Evolutionary conservation across 257 asterid species (phyloP).

Genomic region (Solanum bulbocastanum): DNA sequence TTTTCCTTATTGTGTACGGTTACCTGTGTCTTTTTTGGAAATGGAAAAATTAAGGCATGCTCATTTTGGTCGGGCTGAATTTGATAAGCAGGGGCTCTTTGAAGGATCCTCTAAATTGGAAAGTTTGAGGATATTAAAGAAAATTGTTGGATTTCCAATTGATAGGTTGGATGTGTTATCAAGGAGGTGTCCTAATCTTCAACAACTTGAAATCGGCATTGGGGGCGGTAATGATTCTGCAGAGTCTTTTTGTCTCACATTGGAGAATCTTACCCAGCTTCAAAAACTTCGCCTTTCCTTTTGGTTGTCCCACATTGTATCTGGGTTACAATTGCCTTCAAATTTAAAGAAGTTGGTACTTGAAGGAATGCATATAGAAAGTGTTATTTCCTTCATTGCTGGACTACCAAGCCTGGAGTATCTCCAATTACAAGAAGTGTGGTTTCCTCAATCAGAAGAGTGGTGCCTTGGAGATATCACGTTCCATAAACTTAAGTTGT

Average conservation of each 20-base stretch:
- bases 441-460: background rate
- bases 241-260: background rate
- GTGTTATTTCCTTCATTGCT: background rate
- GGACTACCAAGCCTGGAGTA: background rate
- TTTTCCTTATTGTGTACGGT: background rate
- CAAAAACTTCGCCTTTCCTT: background rate
- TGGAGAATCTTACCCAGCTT: background rate
- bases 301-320: rapidly evolving
- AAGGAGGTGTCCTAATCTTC: background rate
- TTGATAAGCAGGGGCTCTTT: background rate
- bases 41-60: background rate
- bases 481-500: background rate
- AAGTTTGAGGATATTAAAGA: background rate
- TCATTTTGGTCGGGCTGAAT: rapidly evolving
- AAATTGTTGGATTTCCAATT: rapidly evolving
- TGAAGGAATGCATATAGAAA: background rate
- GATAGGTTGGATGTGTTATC: background rate
- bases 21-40: background rate
- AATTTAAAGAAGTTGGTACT: background rate
- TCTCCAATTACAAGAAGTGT: background rate
- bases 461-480: background rate
- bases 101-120: background rate
- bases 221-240: rapidly evolving
- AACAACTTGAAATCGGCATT: background rate
- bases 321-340: background rate